Base-by-base conservation (phyloP, 805 yeast species). In the Kluyveromyces siamensis region DNA sequence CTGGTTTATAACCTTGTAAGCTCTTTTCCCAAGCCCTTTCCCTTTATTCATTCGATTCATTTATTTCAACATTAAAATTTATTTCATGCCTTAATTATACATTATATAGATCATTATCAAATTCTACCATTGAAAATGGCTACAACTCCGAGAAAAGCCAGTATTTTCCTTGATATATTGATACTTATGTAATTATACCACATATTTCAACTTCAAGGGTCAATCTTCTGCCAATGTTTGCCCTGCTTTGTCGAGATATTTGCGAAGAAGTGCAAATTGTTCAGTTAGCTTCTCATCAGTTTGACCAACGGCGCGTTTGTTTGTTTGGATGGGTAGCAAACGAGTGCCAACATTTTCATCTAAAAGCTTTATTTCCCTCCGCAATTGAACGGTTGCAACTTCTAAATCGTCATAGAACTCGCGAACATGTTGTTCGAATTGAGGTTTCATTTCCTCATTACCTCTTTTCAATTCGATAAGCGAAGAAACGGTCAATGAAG, bases 221-320 rank as follows among this genome's bases (percentile, higher is more conserved):
- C 8, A 30, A 30, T 30, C 35, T 30, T 13, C 14, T 11, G 35
- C 7, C 35, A 30, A 30, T 30, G 35, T 5, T 11, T 2, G 14
- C 3, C 17, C 16, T 7, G 21, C 17, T 8, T 41, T 27, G 14
- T 27, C 25, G 6, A 30, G 14, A 33, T 43, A 39, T 6, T 52
- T 50, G 42, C 48, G 50, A 33, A 63, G 50, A 8, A 56, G 42
- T 8, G 42, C 44, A 18, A 58, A 46, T 42, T 63, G 68, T 40
- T 62, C 67, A 18, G 48, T 44, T 49, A 65, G 42, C 47, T 63
- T 63, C 40, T 60, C 66, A 37, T 62, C 61, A 48, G 63, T 68
- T 47, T 63, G 68, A 8, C 66, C 67, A 1, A 56, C 45, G 14
- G 66, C 65, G 44, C 59, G 60, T 54, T 65, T 65, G 46, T 56